phyloP scores from a whole-genome alignment of 495 filamentous ascomycete genomes.

The Ramalina intermedia region DNA sequence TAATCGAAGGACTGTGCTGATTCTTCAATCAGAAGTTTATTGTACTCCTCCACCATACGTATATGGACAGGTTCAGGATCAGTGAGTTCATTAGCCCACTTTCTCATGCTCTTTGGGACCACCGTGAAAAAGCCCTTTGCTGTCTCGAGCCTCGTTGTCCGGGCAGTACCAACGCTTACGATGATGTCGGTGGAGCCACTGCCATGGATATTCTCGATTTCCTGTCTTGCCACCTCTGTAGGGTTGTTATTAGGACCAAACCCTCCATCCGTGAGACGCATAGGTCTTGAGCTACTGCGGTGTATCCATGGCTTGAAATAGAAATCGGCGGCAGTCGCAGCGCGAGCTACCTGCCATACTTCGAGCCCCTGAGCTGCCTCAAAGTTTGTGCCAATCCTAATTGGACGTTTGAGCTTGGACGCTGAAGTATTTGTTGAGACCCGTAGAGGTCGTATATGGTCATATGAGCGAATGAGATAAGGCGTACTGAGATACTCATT shows the following conservation, averaged over 20 bases:
- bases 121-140: conserved; percentile 1
- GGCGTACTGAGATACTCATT: not conserved
- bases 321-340: conserved; percentile 10
- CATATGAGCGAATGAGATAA: conserved; percentile 10
- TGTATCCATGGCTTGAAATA: conserved; percentile 10
- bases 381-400: not conserved
- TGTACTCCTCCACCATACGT: not conserved
- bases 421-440: not conserved
- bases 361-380: conserved; percentile 3
- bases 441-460: too few relatives aligned
- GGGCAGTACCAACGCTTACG: conserved; percentile 14
- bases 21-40: not conserved
- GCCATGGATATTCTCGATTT: conserved; percentile 8
- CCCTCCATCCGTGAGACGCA: conserved; percentile 7
- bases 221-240: not conserved
- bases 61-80: conserved; percentile 2
- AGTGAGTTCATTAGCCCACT: not conserved
- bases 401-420: not conserved
- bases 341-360: conserved; percentile 15
- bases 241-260: conserved; percentile 8
- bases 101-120: not conserved
- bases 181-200: conserved; percentile 1
- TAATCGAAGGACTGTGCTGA: not conserved
- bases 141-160: not conserved
- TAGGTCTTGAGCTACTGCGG: not conserved